A percentile compares a stretch with the other conserved stretches of the same genome.
Conservation (phyloP, 169 alveolate genomes). For the Plasmodium fragile region DNA sequence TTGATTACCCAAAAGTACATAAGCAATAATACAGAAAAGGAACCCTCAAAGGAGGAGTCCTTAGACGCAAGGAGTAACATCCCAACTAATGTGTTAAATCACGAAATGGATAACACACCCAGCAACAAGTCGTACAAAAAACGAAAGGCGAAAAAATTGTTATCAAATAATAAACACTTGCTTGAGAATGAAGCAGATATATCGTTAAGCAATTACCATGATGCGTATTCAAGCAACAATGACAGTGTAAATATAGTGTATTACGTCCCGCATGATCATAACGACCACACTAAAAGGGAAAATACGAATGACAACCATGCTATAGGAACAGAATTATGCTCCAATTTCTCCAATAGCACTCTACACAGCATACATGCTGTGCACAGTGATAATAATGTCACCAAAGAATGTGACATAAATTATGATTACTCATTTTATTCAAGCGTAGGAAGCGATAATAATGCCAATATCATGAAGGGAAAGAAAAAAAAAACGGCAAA, state of each 20-base stretch:
- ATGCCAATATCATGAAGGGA: not conserved
- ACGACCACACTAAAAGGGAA: not conserved
- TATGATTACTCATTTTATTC: not conserved
- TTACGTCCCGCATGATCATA: not conserved
- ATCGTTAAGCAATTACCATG: not conserved
- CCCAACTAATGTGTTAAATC: not conserved
- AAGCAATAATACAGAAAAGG: not conserved
- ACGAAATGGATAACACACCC: not conserved
- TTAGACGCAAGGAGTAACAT: not conserved
- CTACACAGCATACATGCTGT: not conserved
- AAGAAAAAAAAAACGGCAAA: not conserved
- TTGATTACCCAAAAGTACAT: conserved; percentile 45
- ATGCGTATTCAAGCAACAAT: not conserved
- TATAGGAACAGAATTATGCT: not conserved
- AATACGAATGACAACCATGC: not conserved
- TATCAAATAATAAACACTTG: not conserved
- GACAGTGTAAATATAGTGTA: not conserved
- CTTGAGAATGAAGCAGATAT: conserved; percentile 6
- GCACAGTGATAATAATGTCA: not conserved
- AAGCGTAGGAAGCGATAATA: not conserved
- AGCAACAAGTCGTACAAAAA: not conserved
- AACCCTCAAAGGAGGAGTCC: not conserved
- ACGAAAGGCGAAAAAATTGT: not conserved
- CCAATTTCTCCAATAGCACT: not conserved
- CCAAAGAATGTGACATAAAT: conserved; percentile 4